Evolutionary conservation across 139 green algal species (phyloP), one percentile per base, ranked within the genome.

Genomic region (Pseudopediastrum boryanum): DNA sequence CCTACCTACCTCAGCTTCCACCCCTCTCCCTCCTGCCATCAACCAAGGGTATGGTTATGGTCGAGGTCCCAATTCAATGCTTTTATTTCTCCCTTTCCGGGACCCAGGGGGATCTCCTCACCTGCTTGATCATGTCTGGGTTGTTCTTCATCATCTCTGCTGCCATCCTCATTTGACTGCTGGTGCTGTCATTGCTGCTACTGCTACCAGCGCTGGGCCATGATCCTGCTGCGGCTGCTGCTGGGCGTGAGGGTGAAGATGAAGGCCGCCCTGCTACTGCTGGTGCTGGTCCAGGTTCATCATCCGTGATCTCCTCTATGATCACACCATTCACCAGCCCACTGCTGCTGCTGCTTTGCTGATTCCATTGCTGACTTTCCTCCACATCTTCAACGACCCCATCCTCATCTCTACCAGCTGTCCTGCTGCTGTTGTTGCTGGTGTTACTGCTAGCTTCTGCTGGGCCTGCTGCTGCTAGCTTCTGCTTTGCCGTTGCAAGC

Each of bases 131-230:
- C 75, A 85, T 82, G 9, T 75, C 75, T 13, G 86, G 84, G 62
- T 91, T 89, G 5, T 63, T 69, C 19, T n/a, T 35, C 62, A 87
- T 76, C 71, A 82, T 77, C 31, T 87, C 77, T 31, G 65, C 71
- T 4, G 43, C 46, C 9, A 51, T 13, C 0, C 44, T 54, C 44
- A 33, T 2, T 23, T 9, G 27, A 41, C 62, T 10, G 25, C 25
- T 4, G 61, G 29, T n/a, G 29, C 65, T 35, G 52, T 33, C 4
- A 66, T 27, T 33, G 64, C 10, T 12, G 35, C 41, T 39, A 66
- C n/a, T 0, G 68, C 67, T 13, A 56, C 19, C 4, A 59, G 13
- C 31, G 75, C 59, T 35, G 42, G 46, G 65, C 51, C 31, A 50
- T 69, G 62, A 12, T 36, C 33, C 23, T 39, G 27, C 29, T 21